A percentile compares a stretch with the other conserved stretches of the same genome.
Evolutionary conservation across 805 yeast species (phyloP).

Genomic region (Kuraishia hungarica): DNA sequence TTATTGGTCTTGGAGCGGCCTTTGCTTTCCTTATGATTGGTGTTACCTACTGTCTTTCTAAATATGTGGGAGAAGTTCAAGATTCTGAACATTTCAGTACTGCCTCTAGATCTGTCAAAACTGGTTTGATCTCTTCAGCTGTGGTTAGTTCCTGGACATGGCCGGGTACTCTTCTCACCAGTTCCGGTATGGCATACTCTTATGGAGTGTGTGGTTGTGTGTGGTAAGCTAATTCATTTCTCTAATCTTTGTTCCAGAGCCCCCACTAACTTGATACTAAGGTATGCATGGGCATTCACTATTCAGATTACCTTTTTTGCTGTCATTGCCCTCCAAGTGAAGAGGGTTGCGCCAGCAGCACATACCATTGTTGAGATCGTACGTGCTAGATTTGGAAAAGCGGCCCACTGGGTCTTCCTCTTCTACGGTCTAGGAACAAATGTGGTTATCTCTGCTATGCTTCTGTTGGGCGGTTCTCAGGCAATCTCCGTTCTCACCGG

Average conservation of each 20-base stretch:
- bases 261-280: not conserved
- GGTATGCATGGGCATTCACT: slow-evolving; percentile 23
- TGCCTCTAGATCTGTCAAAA: slow-evolving; percentile 33
- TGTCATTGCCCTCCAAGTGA: slow-evolving; percentile 28
- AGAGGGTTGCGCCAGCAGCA: slow-evolving; percentile 31
- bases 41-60: slow-evolving; percentile 27
- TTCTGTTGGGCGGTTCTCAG: slow-evolving; percentile 36
- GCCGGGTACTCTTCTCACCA: slow-evolving; percentile 19
- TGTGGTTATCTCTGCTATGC: slow-evolving; percentile 26
- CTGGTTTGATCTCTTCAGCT: slow-evolving; percentile 33
- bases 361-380: slow-evolving; percentile 32
- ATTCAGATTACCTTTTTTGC: slow-evolving; percentile 29
- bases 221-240: slow-evolving; percentile 2
- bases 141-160: slow-evolving; percentile 32
- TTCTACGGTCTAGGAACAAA: slow-evolving; percentile 29
- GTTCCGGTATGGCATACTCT: slow-evolving; percentile 14
- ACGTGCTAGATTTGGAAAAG: slow-evolving; percentile 25
- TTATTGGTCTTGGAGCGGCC: slow-evolving; percentile 32
- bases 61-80: slow-evolving; percentile 28
- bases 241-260: not conserved
- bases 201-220: slow-evolving; percentile 13
- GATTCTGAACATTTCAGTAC: slow-evolving; percentile 36
- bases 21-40: slow-evolving; percentile 33
- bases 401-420: slow-evolving; percentile 25
- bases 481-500: slow-evolving; percentile 32